Base-by-base conservation (phyloP, 805 yeast genomes). In the Metschnikowia orientalis region DNA sequence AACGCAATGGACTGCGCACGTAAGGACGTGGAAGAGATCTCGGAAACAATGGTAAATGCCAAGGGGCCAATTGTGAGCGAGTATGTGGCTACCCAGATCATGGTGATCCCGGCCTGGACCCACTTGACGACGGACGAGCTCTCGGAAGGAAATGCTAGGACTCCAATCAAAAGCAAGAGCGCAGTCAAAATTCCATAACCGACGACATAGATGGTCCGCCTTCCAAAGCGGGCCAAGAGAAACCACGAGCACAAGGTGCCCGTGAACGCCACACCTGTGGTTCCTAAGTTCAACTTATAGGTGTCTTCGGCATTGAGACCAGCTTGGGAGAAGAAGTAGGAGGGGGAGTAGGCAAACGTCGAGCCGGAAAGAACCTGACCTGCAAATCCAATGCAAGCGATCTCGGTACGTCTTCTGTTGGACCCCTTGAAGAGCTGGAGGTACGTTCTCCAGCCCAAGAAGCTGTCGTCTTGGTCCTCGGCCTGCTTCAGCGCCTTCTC, bases 371-470 rank as follows among this genome's bases (percentile, higher is more conserved):
- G 37, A 15, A 36, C 38, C 14, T 39, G 42, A 4, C 32, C 41
- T 8, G 41, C 40, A 12, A 36, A 36, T 8, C 29, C 34, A 17
- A 39, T 28, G 15, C 42, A 39, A 2, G 41, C 37, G 9, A 32
- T 23, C 14, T 36, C 41, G 4, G 42, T 39, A 17, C 42, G 14
- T 23, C 38, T 28, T 18, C 36, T 20, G 32, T 31, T 30, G 5
- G 37, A 21, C 2, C 38, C 35, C 9, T 26, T 23, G 24, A 38
- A 38, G 21, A 32, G 28, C 18, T 28, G 34, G 17, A 32, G 5
- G 43, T 53, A 68, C 8, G 63, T 43, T 10, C 49, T 44, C 42
- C 56, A 53, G 2, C 54, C 44, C 7, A 39, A 40, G 15, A 44
- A 31, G 6, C 45, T 46, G 11, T 37, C 23, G n/a, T 41, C 41